phyloP scores from a whole-genome alignment of 176 grass and related monocot species.

The Triticum aestivum region DNA sequence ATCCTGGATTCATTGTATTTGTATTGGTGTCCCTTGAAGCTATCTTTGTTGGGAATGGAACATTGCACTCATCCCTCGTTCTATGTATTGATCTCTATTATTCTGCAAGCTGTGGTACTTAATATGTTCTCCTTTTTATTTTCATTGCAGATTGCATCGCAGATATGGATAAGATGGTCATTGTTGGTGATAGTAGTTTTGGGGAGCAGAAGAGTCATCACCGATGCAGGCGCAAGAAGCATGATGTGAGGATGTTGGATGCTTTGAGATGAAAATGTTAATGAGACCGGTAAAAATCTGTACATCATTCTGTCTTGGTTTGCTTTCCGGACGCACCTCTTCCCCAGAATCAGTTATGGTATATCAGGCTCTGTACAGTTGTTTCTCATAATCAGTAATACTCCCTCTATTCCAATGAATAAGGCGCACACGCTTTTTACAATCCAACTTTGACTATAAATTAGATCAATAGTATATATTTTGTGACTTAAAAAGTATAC shows the following conservation, averaged over 20 bases:
- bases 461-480: too few species aligned
- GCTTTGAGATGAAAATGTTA: conserved; percentile 35
- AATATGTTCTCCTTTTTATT: background rate
- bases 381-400: too few species aligned
- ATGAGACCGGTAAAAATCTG: too few species aligned
- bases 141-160: conserved; percentile 27
- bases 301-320: too few species aligned
- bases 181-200: conserved; percentile 56
- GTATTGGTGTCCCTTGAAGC: background rate
- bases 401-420: too few species aligned
- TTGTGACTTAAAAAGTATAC: too few species aligned
- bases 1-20: background rate
- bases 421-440: too few species aligned
- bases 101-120: conserved; percentile 16
- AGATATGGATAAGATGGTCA: conserved; percentile 59
- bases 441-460: too few species aligned
- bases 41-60: background rate
- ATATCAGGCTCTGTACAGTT: too few species aligned
- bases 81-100: background rate
- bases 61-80: background rate
- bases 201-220: conserved; percentile 75
- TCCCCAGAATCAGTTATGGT: too few species aligned
- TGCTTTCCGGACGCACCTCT: too few species aligned
- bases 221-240: conserved; percentile 62
- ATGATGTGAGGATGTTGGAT: conserved; percentile 64